Percentiles rank a stretch among this genome's conserved stretches.
phyloP scores from a whole-genome alignment of 2,329 filamentous ascomycete species.

The Talaromyces piceae region DNA sequence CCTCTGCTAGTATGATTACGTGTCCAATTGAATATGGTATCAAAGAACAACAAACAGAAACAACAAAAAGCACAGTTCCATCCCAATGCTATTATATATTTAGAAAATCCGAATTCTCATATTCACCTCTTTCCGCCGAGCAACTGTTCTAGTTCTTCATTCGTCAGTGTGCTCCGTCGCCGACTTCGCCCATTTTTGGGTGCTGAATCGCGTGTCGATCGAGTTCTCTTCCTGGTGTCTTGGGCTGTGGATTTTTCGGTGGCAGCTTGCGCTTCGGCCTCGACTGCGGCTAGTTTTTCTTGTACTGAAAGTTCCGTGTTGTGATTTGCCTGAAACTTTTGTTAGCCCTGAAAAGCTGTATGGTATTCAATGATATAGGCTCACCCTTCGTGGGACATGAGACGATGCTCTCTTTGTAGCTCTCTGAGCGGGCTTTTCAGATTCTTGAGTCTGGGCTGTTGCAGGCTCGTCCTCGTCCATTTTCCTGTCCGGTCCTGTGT shows the following conservation, averaged over 20 bases:
- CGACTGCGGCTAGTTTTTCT: conserved; percentile 37
- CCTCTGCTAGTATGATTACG: no score
- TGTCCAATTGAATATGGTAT: conserved; percentile 5
- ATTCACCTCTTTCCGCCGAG: conserved; percentile 20
- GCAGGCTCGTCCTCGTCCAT: conserved; percentile 23
- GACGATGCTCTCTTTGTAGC: conserved; percentile 22
- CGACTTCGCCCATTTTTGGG: conserved; percentile 15
- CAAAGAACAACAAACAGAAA: background rate
- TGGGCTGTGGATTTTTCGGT: conserved; percentile 19
- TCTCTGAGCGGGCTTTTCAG: conserved; percentile 23
- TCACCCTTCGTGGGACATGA: conserved; percentile 24
- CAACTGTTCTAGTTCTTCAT: conserved; percentile 36
- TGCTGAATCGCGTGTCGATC: conserved; percentile 15
- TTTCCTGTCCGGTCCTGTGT: conserved; percentile 17
- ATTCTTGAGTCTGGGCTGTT: conserved; percentile 24
- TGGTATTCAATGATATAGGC: conserved; percentile 1
- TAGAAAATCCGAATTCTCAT: conserved; percentile 1
- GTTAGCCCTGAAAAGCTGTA: background rate
- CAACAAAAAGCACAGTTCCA: conserved; percentile 1
- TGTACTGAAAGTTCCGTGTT: conserved; percentile 28
- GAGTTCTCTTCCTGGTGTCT: conserved; percentile 8
- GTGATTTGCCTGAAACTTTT: conserved; percentile 8
- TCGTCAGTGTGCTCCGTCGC: conserved; percentile 39
- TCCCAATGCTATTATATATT: conserved; percentile 5
- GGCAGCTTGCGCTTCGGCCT: conserved; percentile 36